Conservation (phyloP, 2,329 filamentous ascomycete genomes). For the Aspergillus transmontanensis region DNA sequence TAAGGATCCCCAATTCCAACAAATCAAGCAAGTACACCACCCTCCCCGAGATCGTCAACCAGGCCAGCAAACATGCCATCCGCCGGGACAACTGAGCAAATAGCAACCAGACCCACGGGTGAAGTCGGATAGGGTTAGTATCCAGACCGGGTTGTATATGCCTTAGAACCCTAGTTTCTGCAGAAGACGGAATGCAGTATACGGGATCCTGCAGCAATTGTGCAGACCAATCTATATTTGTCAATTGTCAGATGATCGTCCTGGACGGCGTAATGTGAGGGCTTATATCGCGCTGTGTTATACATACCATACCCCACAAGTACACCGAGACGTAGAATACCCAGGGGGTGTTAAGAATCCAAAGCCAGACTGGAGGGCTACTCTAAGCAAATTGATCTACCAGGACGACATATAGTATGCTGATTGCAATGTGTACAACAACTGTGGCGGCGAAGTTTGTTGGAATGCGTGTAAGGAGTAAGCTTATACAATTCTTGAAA, state of each 20-base stretch:
- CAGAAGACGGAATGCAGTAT: not conserved
- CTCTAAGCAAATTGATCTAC: not conserved
- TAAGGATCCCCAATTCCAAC: not conserved
- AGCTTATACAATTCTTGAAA: not conserved
- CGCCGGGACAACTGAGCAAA: not conserved
- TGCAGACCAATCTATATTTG: not conserved
- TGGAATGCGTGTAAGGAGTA: not conserved
- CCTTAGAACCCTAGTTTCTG: not conserved
- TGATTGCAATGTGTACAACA: not conserved
- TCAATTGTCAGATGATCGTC: not conserved
- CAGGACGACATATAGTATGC: no score
- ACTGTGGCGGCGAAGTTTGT: not conserved
- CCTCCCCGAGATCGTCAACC: not conserved
- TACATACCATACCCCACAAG: not conserved
- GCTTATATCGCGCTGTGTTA: not conserved
- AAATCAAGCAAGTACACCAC: not conserved
- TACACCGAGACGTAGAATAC: not conserved
- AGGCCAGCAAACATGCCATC: not conserved
- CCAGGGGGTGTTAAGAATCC: not conserved
- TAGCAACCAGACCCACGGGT: not conserved
- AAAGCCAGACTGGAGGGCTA: not conserved
- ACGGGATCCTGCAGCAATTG: not conserved
- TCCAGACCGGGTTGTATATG: not conserved
- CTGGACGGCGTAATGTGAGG: not conserved
- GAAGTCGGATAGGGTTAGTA: not conserved